phyloP scores from a whole-genome alignment of 345 rosid genomes.

The Conringia planisiliqua region DNA sequence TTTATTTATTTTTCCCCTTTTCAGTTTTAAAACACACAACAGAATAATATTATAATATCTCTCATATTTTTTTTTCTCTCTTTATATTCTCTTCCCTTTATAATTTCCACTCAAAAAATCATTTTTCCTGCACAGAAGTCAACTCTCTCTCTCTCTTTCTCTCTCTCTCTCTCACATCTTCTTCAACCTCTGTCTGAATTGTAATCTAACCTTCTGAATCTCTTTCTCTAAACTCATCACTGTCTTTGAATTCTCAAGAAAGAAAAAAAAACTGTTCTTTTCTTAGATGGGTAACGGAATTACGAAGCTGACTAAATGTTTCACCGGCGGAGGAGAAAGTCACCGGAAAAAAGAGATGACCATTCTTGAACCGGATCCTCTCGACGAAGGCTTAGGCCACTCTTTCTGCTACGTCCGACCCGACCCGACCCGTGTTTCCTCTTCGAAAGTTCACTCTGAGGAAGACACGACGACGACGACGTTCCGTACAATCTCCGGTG shows the following conservation, averaged over 20 bases:
- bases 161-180: conserved; percentile 7
- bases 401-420: conserved; percentile 91
- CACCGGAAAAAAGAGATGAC: conserved; percentile 47
- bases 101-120: conserved; percentile 34
- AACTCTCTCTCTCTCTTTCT: conserved; percentile 54
- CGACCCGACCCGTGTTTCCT: conserved; percentile 55
- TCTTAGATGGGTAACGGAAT: conserved; percentile 76
- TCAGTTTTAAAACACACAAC: not conserved
- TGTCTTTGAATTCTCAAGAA: not conserved
- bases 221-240: not conserved
- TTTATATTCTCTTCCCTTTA: conserved; percentile 22
- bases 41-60: conserved; percentile 26
- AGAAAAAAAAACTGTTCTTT: not conserved
- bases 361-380: conserved; percentile 47
- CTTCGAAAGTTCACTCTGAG: conserved; percentile 84
- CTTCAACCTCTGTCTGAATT: conserved; percentile 30
- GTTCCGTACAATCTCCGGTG: conserved; percentile 89
- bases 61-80: not conserved
- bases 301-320: conserved; percentile 66
- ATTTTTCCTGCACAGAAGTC: conserved; percentile 45
- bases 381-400: conserved; percentile 89
- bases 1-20: not conserved
- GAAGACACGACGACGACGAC: conserved; percentile 65
- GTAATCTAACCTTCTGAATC: conserved; percentile 5
- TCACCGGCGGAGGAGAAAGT: conserved; percentile 51